Base-by-base conservation (phyloP, 306 rosid genomes). In the Corylus avellana region DNA sequence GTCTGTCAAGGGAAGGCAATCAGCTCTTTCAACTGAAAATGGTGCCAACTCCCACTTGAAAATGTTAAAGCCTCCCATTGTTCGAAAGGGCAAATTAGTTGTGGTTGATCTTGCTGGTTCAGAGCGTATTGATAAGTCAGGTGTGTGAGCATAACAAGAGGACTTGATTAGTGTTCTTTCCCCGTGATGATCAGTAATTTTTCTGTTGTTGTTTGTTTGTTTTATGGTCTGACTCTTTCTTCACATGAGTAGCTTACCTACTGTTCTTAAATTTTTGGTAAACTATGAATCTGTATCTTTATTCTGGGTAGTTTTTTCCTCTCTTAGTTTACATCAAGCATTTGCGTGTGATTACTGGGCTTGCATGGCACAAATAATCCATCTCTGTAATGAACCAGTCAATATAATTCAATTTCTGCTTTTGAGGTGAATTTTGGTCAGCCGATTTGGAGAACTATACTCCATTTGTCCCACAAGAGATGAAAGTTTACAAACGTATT, bases 61-160 rank as follows among this genome's bases (percentile, higher is more conserved):
- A 89, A 86, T 85, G 29, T 82, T 90, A 78, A 96, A 93, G 82
- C 90, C 98, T 35, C 85, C 96, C 70, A 79, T 93, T 79, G 82
- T 96, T 75, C 92, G 94, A 81, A 96, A 91, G 85, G 95, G 96
- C 69, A 96, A 93, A 83, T 80, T 96, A 86, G 92, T 96, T 54
- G 94, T 96, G 53, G 99, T 96, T 62, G 99, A 96, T 88, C 98
- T 96, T 83, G 99, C 99, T 77, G 99, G 99, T 82, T 96, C 99
- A 47, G 99, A 96, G 88, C 93, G 99, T 64, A 91, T 96, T 51
- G 93, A 93, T 63, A 96, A 96, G 86, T 96, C 99, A 89, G 99
- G 99, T 93, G 63, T 25, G 91, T 83, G 62, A 77, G 77, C 82
- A 55, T 68, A 29, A 27, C 70, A 10, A 58, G 53, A 32, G 78